phyloP scores from a whole-genome alignment of 139 green algal species.

The Zygnema circumcarinatum region DNA sequence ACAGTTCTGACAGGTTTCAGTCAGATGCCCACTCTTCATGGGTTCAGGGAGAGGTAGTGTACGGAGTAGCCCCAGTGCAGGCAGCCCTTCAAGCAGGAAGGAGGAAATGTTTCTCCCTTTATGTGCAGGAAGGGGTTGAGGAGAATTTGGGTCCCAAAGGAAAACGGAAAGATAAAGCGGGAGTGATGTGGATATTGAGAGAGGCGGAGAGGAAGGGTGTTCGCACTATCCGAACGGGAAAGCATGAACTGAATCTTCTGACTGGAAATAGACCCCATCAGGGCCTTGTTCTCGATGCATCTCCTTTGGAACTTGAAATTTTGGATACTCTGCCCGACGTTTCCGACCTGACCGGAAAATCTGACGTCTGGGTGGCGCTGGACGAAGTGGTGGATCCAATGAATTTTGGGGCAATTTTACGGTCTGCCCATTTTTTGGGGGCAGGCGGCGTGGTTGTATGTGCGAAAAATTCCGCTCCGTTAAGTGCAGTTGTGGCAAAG shows the following conservation, averaged over 20 bases:
- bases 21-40: too few species aligned
- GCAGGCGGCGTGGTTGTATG: constrained; percentile 81
- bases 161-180: constrained; percentile 41
- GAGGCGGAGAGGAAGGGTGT: constrained; percentile 17
- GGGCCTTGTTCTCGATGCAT: constrained; percentile 74
- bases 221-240: constrained; percentile 30
- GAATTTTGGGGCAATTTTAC: constrained; percentile 90
- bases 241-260: constrained; percentile 91
- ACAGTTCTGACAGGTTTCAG: background rate
- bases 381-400: constrained; percentile 84
- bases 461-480: constrained; percentile 82
- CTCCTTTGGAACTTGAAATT: constrained; percentile 68
- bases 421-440: constrained; percentile 85
- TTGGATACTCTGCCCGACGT: constrained; percentile 69
- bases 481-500: constrained; percentile 83
- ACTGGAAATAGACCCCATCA: constrained; percentile 80
- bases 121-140: background rate
- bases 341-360: background rate
- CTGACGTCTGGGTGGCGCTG: constrained; percentile 79
- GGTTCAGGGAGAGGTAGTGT: constrained; percentile 39
- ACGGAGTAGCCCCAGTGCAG: constrained; percentile 34
- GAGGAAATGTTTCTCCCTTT: constrained; percentile 42
- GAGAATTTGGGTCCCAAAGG: background rate
- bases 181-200: constrained; percentile 10
- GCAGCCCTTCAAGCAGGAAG: constrained; percentile 32